Conservation (phyloP, 352 stramenopile genomes). For the Globisporangium solare region DNA sequence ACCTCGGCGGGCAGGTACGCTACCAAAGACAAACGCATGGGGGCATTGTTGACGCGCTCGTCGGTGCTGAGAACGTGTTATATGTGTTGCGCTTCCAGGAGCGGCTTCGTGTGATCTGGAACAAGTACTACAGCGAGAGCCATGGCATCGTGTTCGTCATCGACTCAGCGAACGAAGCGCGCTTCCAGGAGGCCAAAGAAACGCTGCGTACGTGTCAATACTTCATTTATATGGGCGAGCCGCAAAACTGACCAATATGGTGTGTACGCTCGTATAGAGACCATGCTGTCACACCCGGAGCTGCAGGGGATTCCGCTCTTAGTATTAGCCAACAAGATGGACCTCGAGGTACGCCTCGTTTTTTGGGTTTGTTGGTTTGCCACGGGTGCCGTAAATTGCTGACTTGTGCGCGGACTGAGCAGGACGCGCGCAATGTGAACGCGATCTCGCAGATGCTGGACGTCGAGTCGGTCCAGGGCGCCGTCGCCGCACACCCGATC, state of each 20-base stretch:
- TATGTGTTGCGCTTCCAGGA: constrained; percentile 29
- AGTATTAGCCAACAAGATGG: constrained; percentile 91
- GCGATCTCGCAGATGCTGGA: constrained; percentile 41
- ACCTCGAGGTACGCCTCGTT: constrained; percentile 42
- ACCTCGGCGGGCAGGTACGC: constrained; percentile 83
- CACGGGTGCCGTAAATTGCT: not conserved
- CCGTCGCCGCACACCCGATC: constrained; percentile 44
- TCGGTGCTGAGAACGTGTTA: not conserved
- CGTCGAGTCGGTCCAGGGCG: constrained; percentile 32
- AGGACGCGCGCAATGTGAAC: constrained; percentile 35
- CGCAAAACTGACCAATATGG: not conserved
- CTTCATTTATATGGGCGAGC: not conserved
- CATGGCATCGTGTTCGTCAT: constrained; percentile 91
- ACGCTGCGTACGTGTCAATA: constrained; percentile 58
- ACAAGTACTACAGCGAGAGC: constrained; percentile 93
- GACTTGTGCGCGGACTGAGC: not conserved
- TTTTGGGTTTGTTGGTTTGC: not conserved
- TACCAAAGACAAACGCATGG: not conserved
- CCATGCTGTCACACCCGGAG: constrained; percentile 75
- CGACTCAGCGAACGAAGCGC: constrained; percentile 75
- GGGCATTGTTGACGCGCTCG: not conserved
- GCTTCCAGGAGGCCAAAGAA: constrained; percentile 88
- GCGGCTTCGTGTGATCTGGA: constrained; percentile 88
- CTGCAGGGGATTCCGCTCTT: constrained; percentile 81
- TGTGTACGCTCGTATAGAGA: constrained; percentile 30